A percentile compares a stretch with the other conserved stretches of the same genome.
These are phyloP conservation scores for Pichia thaimueangensis DNA, from an alignment of 805 yeast genomes.

Conservation along the genomic window DNA sequence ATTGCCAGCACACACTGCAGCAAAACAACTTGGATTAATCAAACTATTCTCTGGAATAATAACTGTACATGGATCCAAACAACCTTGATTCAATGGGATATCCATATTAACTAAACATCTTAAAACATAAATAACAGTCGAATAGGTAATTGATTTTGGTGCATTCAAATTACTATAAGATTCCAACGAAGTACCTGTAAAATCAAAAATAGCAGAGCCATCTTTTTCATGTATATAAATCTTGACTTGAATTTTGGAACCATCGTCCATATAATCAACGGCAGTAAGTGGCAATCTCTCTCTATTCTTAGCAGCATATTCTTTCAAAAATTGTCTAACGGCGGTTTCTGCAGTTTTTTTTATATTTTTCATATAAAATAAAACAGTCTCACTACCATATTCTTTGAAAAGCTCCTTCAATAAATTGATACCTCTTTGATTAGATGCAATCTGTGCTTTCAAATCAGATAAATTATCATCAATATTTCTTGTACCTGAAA, in stretches of 20 bases:
- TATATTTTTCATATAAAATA: constrained; percentile 73
- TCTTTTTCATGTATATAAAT: constrained; percentile 40
- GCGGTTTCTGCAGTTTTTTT: constrained; percentile 72
- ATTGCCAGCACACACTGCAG: constrained; percentile 93
- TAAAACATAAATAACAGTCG: constrained; percentile 83
- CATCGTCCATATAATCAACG: constrained; percentile 74
- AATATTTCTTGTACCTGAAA: constrained; percentile 82
- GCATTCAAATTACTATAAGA: constrained; percentile 88
- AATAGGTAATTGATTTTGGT: constrained; percentile 81
- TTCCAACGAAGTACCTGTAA: constrained; percentile 78
- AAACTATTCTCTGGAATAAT: constrained; percentile 55
- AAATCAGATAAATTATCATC: constrained; percentile 79
- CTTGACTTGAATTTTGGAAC: constrained; percentile 52
- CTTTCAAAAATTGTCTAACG: constrained; percentile 46
- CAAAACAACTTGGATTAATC: constrained; percentile 73
- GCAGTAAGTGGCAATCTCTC: constrained; percentile 38
- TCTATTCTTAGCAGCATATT: constrained; percentile 36
- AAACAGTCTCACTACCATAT: constrained; percentile 52
- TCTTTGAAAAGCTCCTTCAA: constrained; percentile 55
- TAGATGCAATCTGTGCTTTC: constrained; percentile 85
- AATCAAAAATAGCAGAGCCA: constrained; percentile 69
- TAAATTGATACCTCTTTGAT: constrained; percentile 73
- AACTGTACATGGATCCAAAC: constrained; percentile 71
- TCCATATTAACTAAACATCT: constrained; percentile 80
- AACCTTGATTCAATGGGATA: constrained; percentile 92